Evolutionary conservation across 2,329 filamentous ascomycete genomes (phyloP).

Genomic region (Talaromyces sp.): DNA sequence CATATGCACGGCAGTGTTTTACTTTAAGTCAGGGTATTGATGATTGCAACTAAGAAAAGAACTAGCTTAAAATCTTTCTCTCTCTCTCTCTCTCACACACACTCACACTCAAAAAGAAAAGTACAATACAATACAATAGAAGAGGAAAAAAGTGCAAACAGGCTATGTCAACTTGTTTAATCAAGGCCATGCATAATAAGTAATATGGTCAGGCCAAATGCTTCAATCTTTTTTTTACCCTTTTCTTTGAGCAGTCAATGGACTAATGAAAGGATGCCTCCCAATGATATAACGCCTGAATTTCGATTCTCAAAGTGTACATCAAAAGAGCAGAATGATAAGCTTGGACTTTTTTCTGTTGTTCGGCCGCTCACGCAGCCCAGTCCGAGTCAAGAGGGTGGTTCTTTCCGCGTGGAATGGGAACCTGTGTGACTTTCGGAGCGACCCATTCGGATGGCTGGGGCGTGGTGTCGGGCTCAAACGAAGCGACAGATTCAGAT

Average conservation of each 20-base stretch:
- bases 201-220: background rate
- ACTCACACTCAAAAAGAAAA: background rate
- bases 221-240: background rate
- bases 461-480: constrained; percentile 8
- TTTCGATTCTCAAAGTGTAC: background rate
- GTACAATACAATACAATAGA: background rate
- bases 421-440: constrained; percentile 31
- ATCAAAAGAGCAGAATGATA: background rate
- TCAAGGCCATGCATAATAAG: background rate
- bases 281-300: constrained; percentile 8
- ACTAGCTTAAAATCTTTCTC: too few relatives aligned
- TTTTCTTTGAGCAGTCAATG: background rate
- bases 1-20: background rate
- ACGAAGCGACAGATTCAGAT: constrained; percentile 26
- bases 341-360: background rate
- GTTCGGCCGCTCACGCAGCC: constrained; percentile 30
- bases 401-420: constrained; percentile 31
- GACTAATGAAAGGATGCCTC: background rate
- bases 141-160: background rate
- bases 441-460: constrained; percentile 27
- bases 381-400: constrained; percentile 47
- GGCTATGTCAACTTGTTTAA: background rate
- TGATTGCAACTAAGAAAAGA: background rate
- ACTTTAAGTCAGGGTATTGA: constrained; percentile 3
- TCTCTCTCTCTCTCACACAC: too few relatives aligned